These are phyloP conservation scores for Erysimum cheiranthoides DNA, from an alignment of 345 rosid species.

Conservation along the genomic window DNA sequence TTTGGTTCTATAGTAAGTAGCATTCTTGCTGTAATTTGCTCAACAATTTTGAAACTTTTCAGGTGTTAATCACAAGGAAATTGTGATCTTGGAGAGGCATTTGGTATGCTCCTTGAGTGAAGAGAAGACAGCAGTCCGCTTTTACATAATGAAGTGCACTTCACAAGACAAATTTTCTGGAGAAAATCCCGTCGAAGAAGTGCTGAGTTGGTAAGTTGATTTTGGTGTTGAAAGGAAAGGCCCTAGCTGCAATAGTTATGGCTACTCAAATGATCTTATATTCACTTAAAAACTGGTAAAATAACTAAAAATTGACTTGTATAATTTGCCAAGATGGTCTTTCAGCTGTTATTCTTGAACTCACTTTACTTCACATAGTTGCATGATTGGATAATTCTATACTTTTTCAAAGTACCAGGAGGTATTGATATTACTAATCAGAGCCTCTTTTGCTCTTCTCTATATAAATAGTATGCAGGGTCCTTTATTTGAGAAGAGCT, in stretches of 20 bases:
- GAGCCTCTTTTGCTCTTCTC: constrained; percentile 13
- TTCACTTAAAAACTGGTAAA: not conserved
- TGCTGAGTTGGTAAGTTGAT: constrained; percentile 53
- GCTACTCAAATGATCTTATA: not conserved
- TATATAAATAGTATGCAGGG: constrained; percentile 58
- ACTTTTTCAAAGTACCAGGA: not conserved
- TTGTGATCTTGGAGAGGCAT: constrained; percentile 59
- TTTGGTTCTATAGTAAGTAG: not conserved
- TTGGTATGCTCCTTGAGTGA: constrained; percentile 54
- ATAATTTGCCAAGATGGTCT: not conserved
- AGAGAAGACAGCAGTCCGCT: constrained; percentile 55
- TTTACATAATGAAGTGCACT: constrained; percentile 62
- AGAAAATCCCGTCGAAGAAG: constrained; percentile 50
- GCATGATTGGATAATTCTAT: not conserved
- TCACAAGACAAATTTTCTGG: constrained; percentile 34
- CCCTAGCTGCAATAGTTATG: constrained; percentile 1
- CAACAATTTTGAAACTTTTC: constrained; percentile 34
- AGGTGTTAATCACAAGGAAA: constrained; percentile 53
- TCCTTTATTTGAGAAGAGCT: constrained; percentile 51
- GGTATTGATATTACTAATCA: constrained; percentile 13
- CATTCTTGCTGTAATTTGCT: constrained; percentile 24
- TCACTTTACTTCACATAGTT: constrained; percentile 5
- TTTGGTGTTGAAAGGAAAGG: constrained; percentile 4
- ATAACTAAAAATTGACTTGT: not conserved
- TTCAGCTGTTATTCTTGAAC: constrained; percentile 3